Conservation (phyloP, 371 early-diverging fungal genomes). For the Smittium mucronatum region DNA sequence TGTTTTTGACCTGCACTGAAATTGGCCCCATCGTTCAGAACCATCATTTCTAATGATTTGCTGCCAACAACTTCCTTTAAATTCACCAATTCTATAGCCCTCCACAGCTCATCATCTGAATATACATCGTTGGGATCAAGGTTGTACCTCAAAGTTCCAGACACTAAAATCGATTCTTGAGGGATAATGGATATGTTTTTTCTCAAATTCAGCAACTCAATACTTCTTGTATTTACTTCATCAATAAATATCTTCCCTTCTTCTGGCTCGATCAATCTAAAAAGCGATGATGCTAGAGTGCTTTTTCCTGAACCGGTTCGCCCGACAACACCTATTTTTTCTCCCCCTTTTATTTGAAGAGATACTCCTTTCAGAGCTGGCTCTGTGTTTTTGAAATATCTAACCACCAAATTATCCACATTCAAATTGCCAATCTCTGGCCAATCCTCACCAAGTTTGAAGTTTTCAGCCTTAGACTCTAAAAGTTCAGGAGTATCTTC, state of each 20-base stretch:
- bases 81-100: conserved; percentile 21
- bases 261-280: conserved; percentile 41
- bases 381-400: conserved; percentile 13
- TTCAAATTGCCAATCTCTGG: neutral
- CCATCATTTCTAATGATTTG: too few species aligned
- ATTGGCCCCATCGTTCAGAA: conserved; percentile 36
- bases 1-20: conserved; percentile 53
- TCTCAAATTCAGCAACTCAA: conserved; percentile 45
- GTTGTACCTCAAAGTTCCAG: conserved; percentile 42
- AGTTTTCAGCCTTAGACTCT: conserved; percentile 11
- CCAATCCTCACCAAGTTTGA: neutral
- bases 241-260: conserved; percentile 41
- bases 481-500: neutral
- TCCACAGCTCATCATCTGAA: conserved; percentile 38
- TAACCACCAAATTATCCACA: neutral
- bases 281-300: conserved; percentile 46
- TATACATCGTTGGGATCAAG: conserved; percentile 39
- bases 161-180: conserved; percentile 43
- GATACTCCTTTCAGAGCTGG: conserved; percentile 33
- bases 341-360: conserved; percentile 34
- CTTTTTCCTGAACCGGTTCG: conserved; percentile 62
- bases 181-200: conserved; percentile 46
- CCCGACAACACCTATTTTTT: conserved; percentile 66
- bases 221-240: conserved; percentile 36
- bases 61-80: conserved; percentile 9